Evolutionary conservation across 2,329 filamentous ascomycete genomes (phyloP).

Genomic region (Aschersonia sp.): DNA sequence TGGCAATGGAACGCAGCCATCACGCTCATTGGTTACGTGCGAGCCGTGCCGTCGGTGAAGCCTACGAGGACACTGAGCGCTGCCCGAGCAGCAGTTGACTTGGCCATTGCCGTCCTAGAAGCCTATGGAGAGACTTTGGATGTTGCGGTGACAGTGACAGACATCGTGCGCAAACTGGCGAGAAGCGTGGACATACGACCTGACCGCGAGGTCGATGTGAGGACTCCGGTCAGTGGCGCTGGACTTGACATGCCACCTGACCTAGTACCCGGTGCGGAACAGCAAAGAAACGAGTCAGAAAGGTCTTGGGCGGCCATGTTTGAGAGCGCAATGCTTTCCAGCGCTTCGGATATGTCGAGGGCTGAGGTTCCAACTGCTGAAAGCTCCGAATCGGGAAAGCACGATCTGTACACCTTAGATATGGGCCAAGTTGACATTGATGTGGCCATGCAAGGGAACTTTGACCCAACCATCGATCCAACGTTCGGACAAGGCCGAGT

Average conservation of each 20-base stretch:
- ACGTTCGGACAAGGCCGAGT: neutral
- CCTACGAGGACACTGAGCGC: slow-evolving; percentile 3
- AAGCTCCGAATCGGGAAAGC: neutral
- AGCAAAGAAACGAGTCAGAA: neutral
- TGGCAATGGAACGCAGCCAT: slow-evolving; percentile 16
- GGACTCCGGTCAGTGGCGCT: neutral
- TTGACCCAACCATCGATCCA: neutral
- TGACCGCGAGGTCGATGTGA: neutral
- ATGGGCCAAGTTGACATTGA: neutral
- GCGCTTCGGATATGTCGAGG: neutral
- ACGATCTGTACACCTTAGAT: neutral
- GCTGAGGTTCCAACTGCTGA: neutral
- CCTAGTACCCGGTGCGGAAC: neutral
- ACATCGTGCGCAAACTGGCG: neutral
- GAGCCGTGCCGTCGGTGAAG: slow-evolving; percentile 13
- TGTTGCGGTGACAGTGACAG: neutral
- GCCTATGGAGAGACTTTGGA: neutral
- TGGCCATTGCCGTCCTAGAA: slow-evolving; percentile 19
- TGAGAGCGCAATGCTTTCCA: neutral
- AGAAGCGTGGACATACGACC: neutral
- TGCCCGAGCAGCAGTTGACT: slow-evolving; percentile 15
- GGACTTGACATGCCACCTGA: neutral
- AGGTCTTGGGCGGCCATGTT: neutral
- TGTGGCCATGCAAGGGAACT: neutral
- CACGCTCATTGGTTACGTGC: slow-evolving; percentile 17